These are phyloP conservation scores for Paulinella micropora DNA, from an alignment of 78 protist genomes.

Conservation along the genomic window DNA sequence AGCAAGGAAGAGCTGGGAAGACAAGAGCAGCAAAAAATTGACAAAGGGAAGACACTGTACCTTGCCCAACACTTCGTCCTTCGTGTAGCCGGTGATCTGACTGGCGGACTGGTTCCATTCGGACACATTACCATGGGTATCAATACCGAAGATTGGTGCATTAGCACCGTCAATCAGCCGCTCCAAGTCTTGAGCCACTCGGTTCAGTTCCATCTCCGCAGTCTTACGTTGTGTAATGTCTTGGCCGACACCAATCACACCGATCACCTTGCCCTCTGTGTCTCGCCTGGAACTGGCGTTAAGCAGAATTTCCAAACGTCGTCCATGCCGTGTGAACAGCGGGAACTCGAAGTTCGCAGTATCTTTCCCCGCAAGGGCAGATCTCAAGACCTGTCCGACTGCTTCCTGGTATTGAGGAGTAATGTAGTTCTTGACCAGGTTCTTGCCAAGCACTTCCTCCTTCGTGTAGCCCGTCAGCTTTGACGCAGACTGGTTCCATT, in stretches of 20 bases:
- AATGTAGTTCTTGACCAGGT: not conserved
- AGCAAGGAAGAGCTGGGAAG: not conserved
- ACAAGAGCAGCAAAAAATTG: too few species aligned
- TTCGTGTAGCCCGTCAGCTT: not conserved
- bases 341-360: slow-evolving; percentile 18
- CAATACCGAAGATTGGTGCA: slow-evolving; percentile 10
- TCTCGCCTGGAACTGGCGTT: not conserved
- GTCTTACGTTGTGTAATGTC: not conserved
- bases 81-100: not conserved
- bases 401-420: not conserved
- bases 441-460: not conserved
- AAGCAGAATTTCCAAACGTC: not conserved
- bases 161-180: not conserved
- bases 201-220: not conserved
- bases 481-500: not conserved
- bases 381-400: not conserved
- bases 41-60: not conserved
- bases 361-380: slow-evolving; percentile 1
- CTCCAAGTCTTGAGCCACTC: not conserved
- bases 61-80: not conserved
- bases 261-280: not conserved
- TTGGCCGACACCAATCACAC: slow-evolving; percentile 3
- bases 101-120: slow-evolving; percentile 5
- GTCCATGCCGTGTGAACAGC: not conserved
- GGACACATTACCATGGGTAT: not conserved